Conservation (phyloP, 2,329 filamentous ascomycete species). For the Phialocephala subalpina region DNA sequence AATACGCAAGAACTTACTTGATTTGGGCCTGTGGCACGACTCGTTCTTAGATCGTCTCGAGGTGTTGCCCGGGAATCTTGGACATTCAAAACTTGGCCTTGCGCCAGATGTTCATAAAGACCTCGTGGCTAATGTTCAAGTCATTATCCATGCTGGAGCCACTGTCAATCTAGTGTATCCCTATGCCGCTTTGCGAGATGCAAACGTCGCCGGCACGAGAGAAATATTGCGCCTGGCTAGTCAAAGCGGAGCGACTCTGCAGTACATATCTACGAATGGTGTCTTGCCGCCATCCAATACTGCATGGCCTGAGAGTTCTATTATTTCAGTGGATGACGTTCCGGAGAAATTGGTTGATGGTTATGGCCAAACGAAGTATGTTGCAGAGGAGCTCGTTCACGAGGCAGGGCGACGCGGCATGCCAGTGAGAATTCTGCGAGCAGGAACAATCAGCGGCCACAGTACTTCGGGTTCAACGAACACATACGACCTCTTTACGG, state of each 20-base stretch:
- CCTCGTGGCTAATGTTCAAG: constrained; percentile 70
- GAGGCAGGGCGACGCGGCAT: constrained; percentile 83
- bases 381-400: constrained; percentile 69
- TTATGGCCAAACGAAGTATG: constrained; percentile 93
- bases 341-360: constrained; percentile 78
- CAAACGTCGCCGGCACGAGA: constrained; percentile 81
- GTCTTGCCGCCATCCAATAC: constrained; percentile 75
- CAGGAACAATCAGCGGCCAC: constrained; percentile 84
- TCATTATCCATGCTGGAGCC: constrained; percentile 80
- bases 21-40: constrained; percentile 80
- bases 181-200: constrained; percentile 76
- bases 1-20: constrained; percentile 79
- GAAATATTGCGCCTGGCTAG: constrained; percentile 78
- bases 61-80: constrained; percentile 76
- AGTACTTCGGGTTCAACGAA: constrained; percentile 79
- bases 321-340: constrained; percentile 73
- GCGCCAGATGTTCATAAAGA: constrained; percentile 70
- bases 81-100: constrained; percentile 73
- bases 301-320: constrained; percentile 75
- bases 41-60: constrained; percentile 81
- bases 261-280: constrained; percentile 83
- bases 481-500: constrained; percentile 79
- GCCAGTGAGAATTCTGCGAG: constrained; percentile 75
- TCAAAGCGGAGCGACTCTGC: constrained; percentile 72
- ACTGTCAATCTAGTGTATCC: constrained; percentile 85